Evolutionary conservation across 2,329 filamentous ascomycete species (phyloP).

Genomic region (Diaporthe destruens): DNA sequence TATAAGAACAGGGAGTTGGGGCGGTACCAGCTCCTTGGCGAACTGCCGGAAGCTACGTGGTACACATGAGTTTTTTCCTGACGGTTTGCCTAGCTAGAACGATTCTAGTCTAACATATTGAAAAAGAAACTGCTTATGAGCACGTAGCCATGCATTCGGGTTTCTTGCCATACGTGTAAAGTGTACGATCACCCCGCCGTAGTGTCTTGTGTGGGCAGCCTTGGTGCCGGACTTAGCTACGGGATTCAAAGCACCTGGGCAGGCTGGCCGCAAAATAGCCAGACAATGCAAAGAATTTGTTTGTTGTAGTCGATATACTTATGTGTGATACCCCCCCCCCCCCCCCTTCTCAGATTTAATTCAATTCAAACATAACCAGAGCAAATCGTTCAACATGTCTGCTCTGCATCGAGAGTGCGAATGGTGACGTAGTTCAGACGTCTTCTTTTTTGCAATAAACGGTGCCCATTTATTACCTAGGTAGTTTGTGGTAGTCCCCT

Average conservation of each 20-base stretch:
- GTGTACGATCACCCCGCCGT: background rate
- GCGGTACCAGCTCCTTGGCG: conserved; percentile 66
- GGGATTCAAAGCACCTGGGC: background rate
- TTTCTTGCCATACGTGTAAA: too few species aligned
- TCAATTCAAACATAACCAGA: background rate
- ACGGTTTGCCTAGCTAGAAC: background rate
- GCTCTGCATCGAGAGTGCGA: background rate
- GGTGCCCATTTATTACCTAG: background rate
- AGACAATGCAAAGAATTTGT: background rate
- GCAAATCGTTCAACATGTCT: background rate
- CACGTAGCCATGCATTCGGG: background rate
- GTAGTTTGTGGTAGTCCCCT: background rate
- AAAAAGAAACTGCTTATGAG: background rate
- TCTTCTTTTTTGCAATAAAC: background rate
- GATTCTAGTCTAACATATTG: background rate
- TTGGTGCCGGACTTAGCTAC: background rate
- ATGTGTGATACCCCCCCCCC: too few species aligned
- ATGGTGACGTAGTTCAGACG: conserved; percentile 20
- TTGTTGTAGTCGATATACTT: background rate
- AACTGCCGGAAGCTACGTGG: conserved; percentile 71
- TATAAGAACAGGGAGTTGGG: conserved; percentile 76
- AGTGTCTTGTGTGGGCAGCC: too few species aligned
- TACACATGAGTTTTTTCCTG: conserved; percentile 61
- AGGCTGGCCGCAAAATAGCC: too few species aligned
- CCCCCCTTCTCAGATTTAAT: background rate